Base-by-base conservation (phyloP, 805 yeast genomes). In the Ogataea saltuana region DNA sequence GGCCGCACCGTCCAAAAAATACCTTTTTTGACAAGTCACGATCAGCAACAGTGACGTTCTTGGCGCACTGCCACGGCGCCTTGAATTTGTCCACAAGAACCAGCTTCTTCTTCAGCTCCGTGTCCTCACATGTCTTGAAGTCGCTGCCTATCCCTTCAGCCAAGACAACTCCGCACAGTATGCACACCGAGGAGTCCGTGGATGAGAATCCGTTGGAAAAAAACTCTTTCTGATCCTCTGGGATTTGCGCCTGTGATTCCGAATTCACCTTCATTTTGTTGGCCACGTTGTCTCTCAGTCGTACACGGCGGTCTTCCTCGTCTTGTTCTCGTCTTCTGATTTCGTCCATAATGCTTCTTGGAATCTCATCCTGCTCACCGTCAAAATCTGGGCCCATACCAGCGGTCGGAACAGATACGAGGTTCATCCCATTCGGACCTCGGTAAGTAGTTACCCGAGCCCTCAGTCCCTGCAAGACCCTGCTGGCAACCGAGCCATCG, bases 1-100 rank as follows among this genome's bases (percentile, higher is more conserved):
- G 97, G 0, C 96, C 96, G 68, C 97, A 88, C 29, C 67, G 63
- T 0, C 86, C 75, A 15, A 74, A 72, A 56, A 82, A 88, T 2
- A 84, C 75, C 46, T 88, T 73, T 54, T 72, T 78, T 0, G 90
- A 83, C 25, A 85, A 65, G 42, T 76, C 82, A 15, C 67, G 55
- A 55, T 86, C 95, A 0, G 69, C 66, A 9, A 68, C 71, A 0
- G 82, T 73, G n/a, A 81, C 65, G 20, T 67, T 64, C 12, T 63
- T 58, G 12, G 70, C 51, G 27, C 82, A 76, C 52, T 78, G 83
- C 75, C 83, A 85, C 2, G 93, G 91, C 2, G 90, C 85, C 48
- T 25, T 59, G 51, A 60, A 67, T 20, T 49, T 55, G 17, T 51
- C 54, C 22, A 45, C 44, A 6, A 53, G 31, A 54, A 47, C 63